phyloP scores from a whole-genome alignment of 768 basidiomycete species.

The Epithele typhae region DNA sequence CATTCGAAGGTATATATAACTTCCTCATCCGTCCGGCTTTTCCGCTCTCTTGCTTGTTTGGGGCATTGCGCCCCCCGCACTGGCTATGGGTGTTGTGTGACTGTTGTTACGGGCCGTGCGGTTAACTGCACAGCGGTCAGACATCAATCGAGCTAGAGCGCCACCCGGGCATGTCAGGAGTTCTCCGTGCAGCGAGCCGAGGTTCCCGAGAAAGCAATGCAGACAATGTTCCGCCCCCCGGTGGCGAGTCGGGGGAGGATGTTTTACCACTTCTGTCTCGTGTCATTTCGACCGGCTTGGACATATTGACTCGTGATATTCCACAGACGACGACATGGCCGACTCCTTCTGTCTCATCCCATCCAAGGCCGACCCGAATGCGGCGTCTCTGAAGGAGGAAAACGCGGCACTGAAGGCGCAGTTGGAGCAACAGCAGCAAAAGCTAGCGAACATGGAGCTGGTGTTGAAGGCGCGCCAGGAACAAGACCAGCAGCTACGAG shows the following conservation, averaged over 20 bases:
- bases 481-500: constrained; percentile 74
- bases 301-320: neutral
- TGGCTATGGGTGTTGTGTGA: too few species aligned
- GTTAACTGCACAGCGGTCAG: too few species aligned
- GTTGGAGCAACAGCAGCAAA: constrained; percentile 50
- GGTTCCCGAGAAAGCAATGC: too few species aligned
- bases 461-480: constrained; percentile 67
- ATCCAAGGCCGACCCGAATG: constrained; percentile 48
- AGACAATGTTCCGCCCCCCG: too few species aligned
- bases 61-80: too few species aligned
- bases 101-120: too few species aligned
- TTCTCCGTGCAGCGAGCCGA: too few species aligned
- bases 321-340: constrained; percentile 60
- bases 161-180: too few species aligned
- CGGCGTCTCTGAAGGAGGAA: constrained; percentile 55
- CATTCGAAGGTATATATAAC: constrained; percentile 52
- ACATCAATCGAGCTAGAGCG: too few species aligned
- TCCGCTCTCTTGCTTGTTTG: too few species aligned
- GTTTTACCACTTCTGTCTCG: neutral
- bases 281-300: too few species aligned
- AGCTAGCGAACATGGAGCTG: constrained; percentile 57
- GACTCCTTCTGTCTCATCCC: constrained; percentile 80
- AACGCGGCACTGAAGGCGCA: constrained; percentile 62
- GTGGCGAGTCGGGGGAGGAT: neutral
- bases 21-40: too few species aligned